Base-by-base conservation (phyloP, 164 flowering plant genomes). In the Houttuynia cordata region DNA sequence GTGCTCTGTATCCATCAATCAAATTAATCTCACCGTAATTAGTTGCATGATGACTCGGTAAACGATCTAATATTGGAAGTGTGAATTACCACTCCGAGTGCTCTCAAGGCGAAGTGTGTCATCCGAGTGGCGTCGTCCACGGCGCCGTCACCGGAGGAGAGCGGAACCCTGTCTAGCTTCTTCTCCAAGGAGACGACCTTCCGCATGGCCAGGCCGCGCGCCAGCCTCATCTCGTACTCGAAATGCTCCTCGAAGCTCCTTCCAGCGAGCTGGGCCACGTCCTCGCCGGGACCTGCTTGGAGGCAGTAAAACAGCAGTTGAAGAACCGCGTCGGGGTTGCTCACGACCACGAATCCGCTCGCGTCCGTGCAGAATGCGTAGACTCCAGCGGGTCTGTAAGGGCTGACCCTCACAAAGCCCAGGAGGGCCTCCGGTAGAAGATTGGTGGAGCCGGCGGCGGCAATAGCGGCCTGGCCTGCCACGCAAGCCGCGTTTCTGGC, bases 351-450 rank as follows among this genome's bases (percentile, higher is more conserved):
- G 56, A 78, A 45, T 20, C 71, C 76, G 51, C 80, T 81, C 57
- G 66, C 76, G 34, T 77, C 81, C 13, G 74, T 61, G 74, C 77
- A 80, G 76, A 91, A 91, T 58, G 85, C 63, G 62, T 70, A 84
- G 8, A 75, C 83, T 10, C 97, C 97, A 60, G 72, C 84, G 40
- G 95, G 91, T 66, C 85, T 69, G 68, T 84, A 87, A 51, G 95
- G 91, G 64, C 93, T 83, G 8, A 85, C 79, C 63, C 78, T 75
- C 24, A 83, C 55, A 53, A 87, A 80, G 51, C 68, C 75, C 0
- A 78, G 64, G 5, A 86, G 56, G 5, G 79, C 71, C 57, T 85
- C 86, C 59, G 79, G 45, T 57, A 84, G 53, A 62, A 67, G 39
- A 60, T 80, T 83, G 34, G 86, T 76, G 71, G 76, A 76, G 40